Evolutionary conservation across 371 early-diverging fungal species (phyloP), one percentile per base, ranked within the genome.

Genomic region (Amoeboaphelidium protococcarum): DNA sequence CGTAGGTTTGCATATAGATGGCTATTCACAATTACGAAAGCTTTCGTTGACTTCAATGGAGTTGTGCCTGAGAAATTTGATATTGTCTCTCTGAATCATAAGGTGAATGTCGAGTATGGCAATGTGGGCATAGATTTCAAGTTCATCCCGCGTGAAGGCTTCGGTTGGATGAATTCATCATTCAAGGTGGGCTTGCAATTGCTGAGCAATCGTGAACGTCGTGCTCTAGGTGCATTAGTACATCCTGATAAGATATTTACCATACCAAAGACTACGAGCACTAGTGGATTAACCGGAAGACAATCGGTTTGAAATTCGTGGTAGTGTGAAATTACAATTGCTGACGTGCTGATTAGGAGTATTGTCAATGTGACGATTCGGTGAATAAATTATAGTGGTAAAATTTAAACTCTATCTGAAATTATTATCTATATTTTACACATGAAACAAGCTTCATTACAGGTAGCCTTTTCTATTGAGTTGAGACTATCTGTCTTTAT

Each of bases 1-100:
- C 63, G 72, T 3, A 69, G 89, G n/a, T 58, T 80, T 22, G 82
- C 82, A 13, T 94, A 94, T 63, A 78, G 91, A 25, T 94, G 95
- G 95, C 64, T 90, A 47, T 91, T 72, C 56, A 84, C 82, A 60
- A 82, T 89, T 54, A 82, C 83, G 16, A 81, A 85, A 54, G 66
- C 84, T 1, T 94, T 91, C 68, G 85, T 86, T 22, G 91, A 94
- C 52, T 90, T 80, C 50, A 94, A 90, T 61, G 95, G 95, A 2
- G 86, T 88, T 0, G 95, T 94, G 3, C 88, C 89, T 0, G 95
- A 94, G 49, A 94, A 94, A 60, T 88, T 86, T 58, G 88, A 94
- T 54, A 78, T 91, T 13, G 90, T 87, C 16, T 67, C 70, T 45
- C 67, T 91, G 64, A 80, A 84, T 19, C 95, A 94, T 62, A 66